phyloP scores from a whole-genome alignment of 768 basidiomycete genomes.

The Naematelia encephala region DNA sequence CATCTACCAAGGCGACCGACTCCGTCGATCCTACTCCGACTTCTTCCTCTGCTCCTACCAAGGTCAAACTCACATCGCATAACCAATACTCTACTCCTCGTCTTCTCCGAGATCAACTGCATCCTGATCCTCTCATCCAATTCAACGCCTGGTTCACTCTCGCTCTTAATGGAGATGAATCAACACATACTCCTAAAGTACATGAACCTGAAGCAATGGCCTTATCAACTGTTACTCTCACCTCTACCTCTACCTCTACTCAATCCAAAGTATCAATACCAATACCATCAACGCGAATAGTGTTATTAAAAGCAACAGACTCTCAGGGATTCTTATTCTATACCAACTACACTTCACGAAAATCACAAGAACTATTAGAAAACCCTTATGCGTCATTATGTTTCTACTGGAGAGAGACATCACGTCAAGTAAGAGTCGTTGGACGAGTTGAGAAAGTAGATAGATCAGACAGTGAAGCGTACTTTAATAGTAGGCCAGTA shows the following conservation, averaged over 20 bases:
- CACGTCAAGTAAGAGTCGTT: constrained; percentile 74
- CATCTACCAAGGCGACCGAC: background rate
- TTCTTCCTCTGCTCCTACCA: constrained; percentile 2
- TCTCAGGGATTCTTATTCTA: constrained; percentile 81
- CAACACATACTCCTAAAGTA: constrained; percentile 52
- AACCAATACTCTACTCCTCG: constrained; percentile 71
- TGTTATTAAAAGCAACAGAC: constrained; percentile 89
- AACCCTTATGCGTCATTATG: constrained; percentile 79
- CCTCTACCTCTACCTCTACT: background rate
- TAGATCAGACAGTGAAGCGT: constrained; percentile 70
- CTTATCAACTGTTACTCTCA: constrained; percentile 53
- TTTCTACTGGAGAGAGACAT: constrained; percentile 88
- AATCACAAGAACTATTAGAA: constrained; percentile 70
- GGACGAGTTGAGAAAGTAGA: constrained; percentile 78
- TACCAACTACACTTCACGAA: constrained; percentile 94
- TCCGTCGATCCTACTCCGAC: background rate
- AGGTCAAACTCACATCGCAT: constrained; percentile 62
- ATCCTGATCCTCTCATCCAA: constrained; percentile 70
- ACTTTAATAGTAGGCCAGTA: constrained; percentile 75
- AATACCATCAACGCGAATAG: constrained; percentile 81
- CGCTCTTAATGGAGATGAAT: background rate
- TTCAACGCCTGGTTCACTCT: constrained; percentile 80
- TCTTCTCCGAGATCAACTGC: constrained; percentile 62
- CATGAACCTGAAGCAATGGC: constrained; percentile 91
- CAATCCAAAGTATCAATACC: background rate